These are phyloP conservation scores for Mortierella sp. DNA, from an alignment of 371 early-diverging fungal species.

Conservation along the genomic window DNA sequence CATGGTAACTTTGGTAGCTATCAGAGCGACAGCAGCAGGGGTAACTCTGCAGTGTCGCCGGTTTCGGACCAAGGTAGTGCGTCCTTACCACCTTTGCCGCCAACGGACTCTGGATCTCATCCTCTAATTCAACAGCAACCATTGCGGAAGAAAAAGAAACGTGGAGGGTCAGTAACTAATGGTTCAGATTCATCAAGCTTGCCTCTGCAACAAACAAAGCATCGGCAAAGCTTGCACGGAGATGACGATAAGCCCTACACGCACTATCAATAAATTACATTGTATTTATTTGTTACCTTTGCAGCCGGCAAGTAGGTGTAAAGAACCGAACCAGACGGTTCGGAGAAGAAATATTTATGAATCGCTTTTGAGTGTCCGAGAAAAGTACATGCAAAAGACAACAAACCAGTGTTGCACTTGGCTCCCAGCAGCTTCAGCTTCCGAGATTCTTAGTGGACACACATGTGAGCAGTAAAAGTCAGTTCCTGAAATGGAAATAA, in stretches of 20 bases:
- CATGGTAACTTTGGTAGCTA: not conserved
- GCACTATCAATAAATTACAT: slow-evolving; percentile 8
- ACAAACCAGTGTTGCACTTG: not conserved
- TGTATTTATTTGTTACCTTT: not conserved
- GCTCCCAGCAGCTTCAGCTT: not conserved
- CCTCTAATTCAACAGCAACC: not conserved
- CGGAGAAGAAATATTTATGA: not conserved
- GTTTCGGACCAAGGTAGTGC: slow-evolving; percentile 12
- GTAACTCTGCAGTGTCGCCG: not conserved
- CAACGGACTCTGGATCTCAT: slow-evolving; percentile 1
- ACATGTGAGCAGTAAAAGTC: not conserved
- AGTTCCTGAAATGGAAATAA: slow-evolving; percentile 18
- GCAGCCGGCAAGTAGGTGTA: no score
- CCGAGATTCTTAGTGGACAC: not conserved
- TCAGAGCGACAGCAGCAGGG: not conserved
- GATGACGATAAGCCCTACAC: slow-evolving; percentile 6
- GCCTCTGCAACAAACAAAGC: not conserved
- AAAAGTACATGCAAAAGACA: not conserved
- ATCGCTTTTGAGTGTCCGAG: not conserved
- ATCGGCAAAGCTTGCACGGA: slow-evolving; percentile 7
- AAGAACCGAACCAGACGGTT: not conserved
- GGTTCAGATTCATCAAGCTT: slow-evolving; percentile 10
- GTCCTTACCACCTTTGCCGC: slow-evolving; percentile 22
- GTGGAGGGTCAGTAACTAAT: not conserved
- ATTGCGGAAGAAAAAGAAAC: slow-evolving; percentile 16